Evolutionary conservation across 441 rosid genomes (phyloP).

Genomic region (Corymbia citriodora): DNA sequence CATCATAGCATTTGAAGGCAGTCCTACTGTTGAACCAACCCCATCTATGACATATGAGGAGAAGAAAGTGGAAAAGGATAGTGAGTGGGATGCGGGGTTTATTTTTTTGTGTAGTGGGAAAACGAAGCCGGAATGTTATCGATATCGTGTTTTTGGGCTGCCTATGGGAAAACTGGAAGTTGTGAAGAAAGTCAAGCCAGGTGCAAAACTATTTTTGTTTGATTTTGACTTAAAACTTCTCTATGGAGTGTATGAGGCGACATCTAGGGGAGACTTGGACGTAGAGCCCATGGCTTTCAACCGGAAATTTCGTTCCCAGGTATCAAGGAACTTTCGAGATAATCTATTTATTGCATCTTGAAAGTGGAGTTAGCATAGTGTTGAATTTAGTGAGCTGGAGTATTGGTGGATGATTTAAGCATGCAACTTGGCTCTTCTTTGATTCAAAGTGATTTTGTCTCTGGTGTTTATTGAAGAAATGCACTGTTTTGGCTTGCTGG

Average conservation of each 20-base stretch:
- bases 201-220: slow-evolving; percentile 46
- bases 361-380: not conserved
- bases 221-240: slow-evolving; percentile 48
- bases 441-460: not conserved
- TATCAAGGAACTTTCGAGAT: not conserved
- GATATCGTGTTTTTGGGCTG: slow-evolving; percentile 41
- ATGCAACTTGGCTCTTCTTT: not conserved
- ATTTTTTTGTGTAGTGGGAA: slow-evolving; percentile 45
- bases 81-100: slow-evolving; percentile 30
- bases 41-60: not conserved
- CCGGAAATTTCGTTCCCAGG: slow-evolving; percentile 32
- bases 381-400: not conserved
- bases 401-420: not conserved
- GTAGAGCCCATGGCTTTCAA: slow-evolving; percentile 24
- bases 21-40: not conserved
- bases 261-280: slow-evolving; percentile 26
- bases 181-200: slow-evolving; percentile 31
- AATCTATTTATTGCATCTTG: not conserved
- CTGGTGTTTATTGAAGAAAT: not conserved
- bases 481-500: not conserved
- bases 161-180: slow-evolving; percentile 17
- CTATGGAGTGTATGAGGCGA: slow-evolving; percentile 43
- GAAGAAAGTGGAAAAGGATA: not conserved
- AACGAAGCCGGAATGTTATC: slow-evolving; percentile 39
- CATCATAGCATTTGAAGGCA: not conserved